These are phyloP conservation scores for Raffaelea deltoideospora DNA, from an alignment of 2,329 filamentous ascomycete species.

Conservation along the genomic window DNA sequence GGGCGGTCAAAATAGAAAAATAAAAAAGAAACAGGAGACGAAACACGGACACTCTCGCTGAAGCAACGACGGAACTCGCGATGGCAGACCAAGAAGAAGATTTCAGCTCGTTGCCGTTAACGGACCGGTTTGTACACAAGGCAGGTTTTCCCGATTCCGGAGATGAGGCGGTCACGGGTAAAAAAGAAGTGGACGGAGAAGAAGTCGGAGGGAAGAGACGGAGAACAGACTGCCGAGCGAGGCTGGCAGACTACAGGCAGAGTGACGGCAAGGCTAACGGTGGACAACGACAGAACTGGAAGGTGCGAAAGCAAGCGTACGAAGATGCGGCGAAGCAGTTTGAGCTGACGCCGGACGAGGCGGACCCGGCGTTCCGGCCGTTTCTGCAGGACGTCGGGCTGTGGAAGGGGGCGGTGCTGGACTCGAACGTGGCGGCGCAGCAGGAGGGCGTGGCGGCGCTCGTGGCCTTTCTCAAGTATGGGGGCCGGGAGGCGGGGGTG, in stretches of 20 bases:
- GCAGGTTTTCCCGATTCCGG: too few species aligned
- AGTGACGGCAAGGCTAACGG: too few species aligned
- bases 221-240: too few species aligned
- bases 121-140: conserved; percentile 76
- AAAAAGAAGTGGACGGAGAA: background rate
- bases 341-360: conserved; percentile 68
- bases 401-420: conserved; percentile 85
- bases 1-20: too few species aligned
- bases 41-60: too few species aligned
- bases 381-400: conserved; percentile 73
- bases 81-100: conserved; percentile 82
- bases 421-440: conserved; percentile 94
- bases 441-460: conserved; percentile 80
- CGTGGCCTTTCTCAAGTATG: conserved; percentile 85
- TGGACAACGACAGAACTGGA: conserved; percentile 60
- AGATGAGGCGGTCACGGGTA: too few species aligned
- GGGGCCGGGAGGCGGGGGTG: conserved; percentile 62
- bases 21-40: too few species aligned
- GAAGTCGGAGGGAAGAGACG: background rate
- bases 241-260: too few species aligned
- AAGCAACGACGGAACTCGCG: too few species aligned
- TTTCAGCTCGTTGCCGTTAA: conserved; percentile 61
- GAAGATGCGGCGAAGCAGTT: conserved; percentile 86
- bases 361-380: conserved; percentile 70
- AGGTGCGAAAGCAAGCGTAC: conserved; percentile 88